Base-by-base conservation (phyloP, 495 filamentous ascomycete genomes). In the Tuber magnatum region DNA sequence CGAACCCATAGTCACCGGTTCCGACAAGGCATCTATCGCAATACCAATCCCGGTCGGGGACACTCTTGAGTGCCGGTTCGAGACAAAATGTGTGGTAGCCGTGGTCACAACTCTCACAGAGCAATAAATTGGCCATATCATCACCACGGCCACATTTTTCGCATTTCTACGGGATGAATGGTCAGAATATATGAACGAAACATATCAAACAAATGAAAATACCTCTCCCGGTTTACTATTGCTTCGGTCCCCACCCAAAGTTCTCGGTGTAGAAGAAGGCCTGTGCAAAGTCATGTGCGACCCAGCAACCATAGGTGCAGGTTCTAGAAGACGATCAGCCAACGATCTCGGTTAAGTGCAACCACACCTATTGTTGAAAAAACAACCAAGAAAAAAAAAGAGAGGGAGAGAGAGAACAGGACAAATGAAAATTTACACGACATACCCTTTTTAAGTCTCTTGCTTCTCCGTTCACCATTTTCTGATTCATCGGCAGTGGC, bases 281-380 rank as follows among this genome's bases (percentile, higher is more conserved):
- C 94, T 91, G 80, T 97, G 92, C 75, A 97, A 87, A 74, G 92
- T 94, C 95, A 98, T 99, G 85, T 97, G 93, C 51, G 94, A 97
- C 42, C 96, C 95, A 76, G 93, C 93, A 74, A 98, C 92, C 56
- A 92, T 97, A 28, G 94, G 94, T 72, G 91, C 90, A 61, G 89
- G 88, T 88, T 95, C 93, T 94, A 84, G 75, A 83, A 71, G 76
- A 75, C 69, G 77, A 79, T 79, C 77, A 79, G 77, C 76, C 78
- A 73, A 68, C 73, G 77, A 79, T 75, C 77, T 79, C 77, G 76
- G 77, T 70, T 79, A 79, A 78, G 73, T 71, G 56, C 77, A 69
- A 77, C 68, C 73, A 75, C 75, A 74, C 61, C 44, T 65, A 74
- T 65, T 71, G 32, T 74, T 41, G 51, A 44, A 68, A 68, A 75